These are phyloP conservation scores for Monocercomonoides exilis DNA, from an alignment of 78 protist species.

Conservation along the genomic window DNA sequence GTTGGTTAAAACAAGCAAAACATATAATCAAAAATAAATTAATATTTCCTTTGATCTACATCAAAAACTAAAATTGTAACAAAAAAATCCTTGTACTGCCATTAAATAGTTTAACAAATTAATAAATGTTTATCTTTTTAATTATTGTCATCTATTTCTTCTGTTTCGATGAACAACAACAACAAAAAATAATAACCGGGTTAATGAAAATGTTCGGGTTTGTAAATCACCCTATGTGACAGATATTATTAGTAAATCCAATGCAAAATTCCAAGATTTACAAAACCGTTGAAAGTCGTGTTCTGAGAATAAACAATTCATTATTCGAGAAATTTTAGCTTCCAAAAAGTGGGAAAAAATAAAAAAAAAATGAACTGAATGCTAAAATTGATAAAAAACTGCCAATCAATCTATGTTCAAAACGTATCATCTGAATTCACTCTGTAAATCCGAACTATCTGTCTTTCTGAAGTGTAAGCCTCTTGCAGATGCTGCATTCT, in stretches of 20 bases:
- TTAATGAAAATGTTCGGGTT: too few relatives aligned
- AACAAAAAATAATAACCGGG: too few relatives aligned
- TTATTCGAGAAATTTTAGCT: not conserved
- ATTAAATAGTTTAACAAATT: too few relatives aligned
- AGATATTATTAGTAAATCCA: not conserved
- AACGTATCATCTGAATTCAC: constrained; percentile 58
- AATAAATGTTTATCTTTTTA: too few relatives aligned
- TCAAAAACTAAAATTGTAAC: too few relatives aligned
- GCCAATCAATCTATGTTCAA: not conserved
- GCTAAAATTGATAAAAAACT: not conserved
- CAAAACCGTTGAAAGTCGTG: not conserved
- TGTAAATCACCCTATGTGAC: too few relatives aligned
- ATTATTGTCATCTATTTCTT: too few relatives aligned
- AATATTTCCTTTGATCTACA: too few relatives aligned
- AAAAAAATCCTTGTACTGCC: too few relatives aligned
- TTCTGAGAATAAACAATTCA: not conserved
- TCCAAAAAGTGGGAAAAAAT: not conserved
- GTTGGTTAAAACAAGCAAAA: too few relatives aligned
- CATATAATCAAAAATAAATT: too few relatives aligned
- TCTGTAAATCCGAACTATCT: constrained; percentile 90
- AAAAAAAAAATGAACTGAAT: not conserved
- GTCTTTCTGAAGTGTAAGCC: constrained; percentile 88
- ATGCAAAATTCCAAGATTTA: not conserved
- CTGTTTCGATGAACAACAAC: too few relatives aligned
- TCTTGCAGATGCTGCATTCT: constrained; percentile 74